Evolutionary conservation across 2,329 filamentous ascomycete species (phyloP), one percentile per base, ranked within the genome.

Genomic region (Sporothrix schenckii): DNA sequence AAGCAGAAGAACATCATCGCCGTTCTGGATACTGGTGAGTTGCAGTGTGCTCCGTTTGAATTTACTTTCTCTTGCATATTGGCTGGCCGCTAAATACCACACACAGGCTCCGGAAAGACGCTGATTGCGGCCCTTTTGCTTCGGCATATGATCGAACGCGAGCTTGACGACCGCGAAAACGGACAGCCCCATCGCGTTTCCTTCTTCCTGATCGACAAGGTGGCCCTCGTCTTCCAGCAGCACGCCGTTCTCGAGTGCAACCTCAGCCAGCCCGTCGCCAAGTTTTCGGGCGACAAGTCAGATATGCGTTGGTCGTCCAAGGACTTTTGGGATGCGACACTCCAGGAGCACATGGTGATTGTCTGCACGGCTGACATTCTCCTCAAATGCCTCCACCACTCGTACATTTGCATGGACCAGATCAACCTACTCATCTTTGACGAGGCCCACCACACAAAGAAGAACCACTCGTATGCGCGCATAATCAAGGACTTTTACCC

Each of bases 371-470:
- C 94, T 0, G 93, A 95, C 75, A 91, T 98, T 3, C 84, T 98
- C 4, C 85, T 91, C 49, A 88, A 92, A 72, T 93, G 91, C 75
- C 85, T 99, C 2, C 86, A 89, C 73, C 91, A 91, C 75, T 90
- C 91, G 0, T 96, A 93, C 79, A 86, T 97, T 71, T 86, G 80
- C 11, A 97, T 99, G 82, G 82, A 87, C 21, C 88, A 91, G 75
- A 93, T 98, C 78, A 98, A 94, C 76, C 85, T 99, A 1, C 83
- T 99, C 50, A 89, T 98, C 72, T 97, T 99, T 74, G 95, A 99
- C 76, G 95, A 99, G 80, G 95, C 94, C 6, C 95, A 99, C 76
- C 95, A 98, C 77, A 89, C 94, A 0, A 99, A 99, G 80, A 96
- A 94, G 78, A 91, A 93, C 67, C 95, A 99, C 76, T 86, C 92